Evolutionary conservation across 495 filamentous ascomycete species (phyloP).

Genomic region (Hyaloscypha bicolor): DNA sequence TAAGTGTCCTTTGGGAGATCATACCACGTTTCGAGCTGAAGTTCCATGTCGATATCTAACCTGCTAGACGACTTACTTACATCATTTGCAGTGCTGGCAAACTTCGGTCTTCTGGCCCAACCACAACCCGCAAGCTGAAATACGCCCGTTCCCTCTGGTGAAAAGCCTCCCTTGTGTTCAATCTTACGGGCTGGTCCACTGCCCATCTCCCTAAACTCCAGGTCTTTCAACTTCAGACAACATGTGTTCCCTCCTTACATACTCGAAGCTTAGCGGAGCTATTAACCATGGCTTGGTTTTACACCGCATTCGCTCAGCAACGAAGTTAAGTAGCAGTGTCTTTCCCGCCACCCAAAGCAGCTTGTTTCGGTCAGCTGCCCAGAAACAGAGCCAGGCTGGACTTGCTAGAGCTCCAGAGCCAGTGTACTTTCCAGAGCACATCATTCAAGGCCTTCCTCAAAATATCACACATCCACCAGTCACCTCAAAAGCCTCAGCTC

Average conservation of each 20-base stretch:
- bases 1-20: background rate
- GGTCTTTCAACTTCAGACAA: background rate
- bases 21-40: background rate
- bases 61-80: too few species aligned
- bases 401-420: background rate
- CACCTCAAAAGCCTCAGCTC: background rate
- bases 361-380: background rate
- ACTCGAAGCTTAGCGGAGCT: background rate
- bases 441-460: background rate
- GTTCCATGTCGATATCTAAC: background rate
- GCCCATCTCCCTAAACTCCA: background rate
- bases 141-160: background rate
- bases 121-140: background rate
- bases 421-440: background rate
- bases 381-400: conserved; percentile 1
- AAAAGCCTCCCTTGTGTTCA: background rate
- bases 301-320: background rate
- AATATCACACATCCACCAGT: background rate
- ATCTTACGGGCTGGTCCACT: background rate
- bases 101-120: background rate
- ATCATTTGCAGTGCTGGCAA: background rate
- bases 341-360: background rate
- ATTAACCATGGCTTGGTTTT: background rate
- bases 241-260: background rate
- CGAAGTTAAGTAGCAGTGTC: background rate